Evolutionary conservation across 345 rosid genomes (phyloP).

Genomic region (Fremontodendron californicum): DNA sequence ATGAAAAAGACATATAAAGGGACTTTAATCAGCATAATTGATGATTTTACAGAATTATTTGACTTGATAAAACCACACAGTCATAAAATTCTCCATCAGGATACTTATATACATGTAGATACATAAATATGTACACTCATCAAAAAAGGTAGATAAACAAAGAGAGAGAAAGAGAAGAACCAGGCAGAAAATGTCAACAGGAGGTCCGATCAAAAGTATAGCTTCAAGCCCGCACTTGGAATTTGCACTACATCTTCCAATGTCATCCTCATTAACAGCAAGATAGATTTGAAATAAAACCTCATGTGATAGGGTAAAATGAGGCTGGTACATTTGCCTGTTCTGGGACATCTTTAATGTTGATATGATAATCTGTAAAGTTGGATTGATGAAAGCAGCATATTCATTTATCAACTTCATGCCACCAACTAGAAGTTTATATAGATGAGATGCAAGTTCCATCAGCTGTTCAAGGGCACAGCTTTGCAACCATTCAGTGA

Average conservation of each 20-base stretch:
- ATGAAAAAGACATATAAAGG: background rate
- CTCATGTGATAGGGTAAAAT: conserved; percentile 60
- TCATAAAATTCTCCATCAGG: background rate
- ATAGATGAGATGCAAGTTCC: conserved; percentile 60
- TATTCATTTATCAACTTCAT: conserved; percentile 40
- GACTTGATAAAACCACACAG: background rate
- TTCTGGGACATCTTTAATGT: conserved; percentile 69
- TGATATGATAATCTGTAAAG: conserved; percentile 46
- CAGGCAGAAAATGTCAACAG: conserved; percentile 50
- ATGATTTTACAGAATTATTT: background rate
- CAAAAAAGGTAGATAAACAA: background rate
- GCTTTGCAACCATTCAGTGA: conserved; percentile 68
- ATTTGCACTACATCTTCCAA: conserved; percentile 30
- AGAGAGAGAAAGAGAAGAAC: conserved; percentile 26
- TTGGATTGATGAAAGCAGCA: conserved; percentile 32
- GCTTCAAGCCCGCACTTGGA: conserved; percentile 59
- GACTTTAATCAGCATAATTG: background rate
- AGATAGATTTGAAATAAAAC: conserved; percentile 58
- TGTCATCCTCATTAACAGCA: conserved; percentile 30
- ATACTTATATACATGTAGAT: background rate
- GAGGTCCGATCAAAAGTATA: conserved; percentile 68
- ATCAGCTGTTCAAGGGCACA: conserved; percentile 70
- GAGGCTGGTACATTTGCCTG: conserved; percentile 68
- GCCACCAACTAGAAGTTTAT: conserved; percentile 49
- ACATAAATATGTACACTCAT: background rate